Evolutionary conservation across 2,329 filamentous ascomycete species (phyloP), one percentile per base, ranked within the genome.

Genomic region (Proliferodiscus dingleyae): DNA sequence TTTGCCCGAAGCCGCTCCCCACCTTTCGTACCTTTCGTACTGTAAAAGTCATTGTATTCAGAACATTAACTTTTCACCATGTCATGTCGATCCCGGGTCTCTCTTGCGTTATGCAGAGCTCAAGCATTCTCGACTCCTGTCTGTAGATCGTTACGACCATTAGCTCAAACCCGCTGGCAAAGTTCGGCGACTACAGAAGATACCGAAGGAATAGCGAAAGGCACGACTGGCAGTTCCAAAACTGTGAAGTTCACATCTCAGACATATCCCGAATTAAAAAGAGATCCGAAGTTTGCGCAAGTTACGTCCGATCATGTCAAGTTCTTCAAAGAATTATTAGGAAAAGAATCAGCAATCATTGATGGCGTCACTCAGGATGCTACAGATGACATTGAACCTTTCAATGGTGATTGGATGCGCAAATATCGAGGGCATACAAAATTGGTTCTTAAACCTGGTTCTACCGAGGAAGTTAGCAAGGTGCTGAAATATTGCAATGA

Each of bases 381-480:
- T 11, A 71, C 75, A 2, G 86, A 87, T 59, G 93, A 97, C 63
- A 76, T 97, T 54, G 88, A 93, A 64, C 79, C 87, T 6, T 98
- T 89, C 76, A 98, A 98, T 68, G 81, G 83, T 64, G 93, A 98
- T 70, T 98, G 94, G 93, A 96, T 98, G 90, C 84, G 87, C 68
- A 98, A 98, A 71, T 98, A 95, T 72, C 83, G 87, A 50, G 94
- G 93, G 23, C 89, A 96, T 68, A 82, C 87, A 50, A 81, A 83
- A 61, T 72, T 98, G 21, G 89, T 97, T 4, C 71, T 98, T 52
- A 94, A 89, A 69, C 93, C 93, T 9, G 79, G 77, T 41, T 85
- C 80, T 13, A 91, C 88, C 0, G 83, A 91, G 60, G 85, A 98
- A 68, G 87, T 97, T 59, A 95, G 89, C 78, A 78, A 85, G 69